A percentile compares a stretch with the other conserved stretches of the same genome.
Conservation (phyloP, 2,329 filamentous ascomycete genomes). For the Pestalotiopsis sp. region DNA sequence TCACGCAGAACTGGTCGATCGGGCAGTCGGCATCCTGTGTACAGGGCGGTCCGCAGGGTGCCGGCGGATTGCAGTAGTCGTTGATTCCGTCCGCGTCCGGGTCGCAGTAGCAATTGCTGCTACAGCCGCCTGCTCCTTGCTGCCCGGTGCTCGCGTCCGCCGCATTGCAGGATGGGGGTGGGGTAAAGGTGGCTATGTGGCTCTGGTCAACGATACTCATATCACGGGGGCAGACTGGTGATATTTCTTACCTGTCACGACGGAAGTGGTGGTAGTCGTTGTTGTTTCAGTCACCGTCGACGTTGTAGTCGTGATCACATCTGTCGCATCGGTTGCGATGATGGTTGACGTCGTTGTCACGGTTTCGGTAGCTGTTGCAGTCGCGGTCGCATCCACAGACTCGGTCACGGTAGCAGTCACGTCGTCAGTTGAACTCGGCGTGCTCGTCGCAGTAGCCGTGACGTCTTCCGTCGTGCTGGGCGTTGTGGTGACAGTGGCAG, state of each 20-base stretch:
- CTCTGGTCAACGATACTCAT: neutral
- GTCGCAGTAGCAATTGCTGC: neutral
- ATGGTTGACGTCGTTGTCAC: neutral
- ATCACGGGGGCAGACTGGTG: neutral
- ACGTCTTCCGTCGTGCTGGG: neutral
- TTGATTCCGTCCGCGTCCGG: neutral
- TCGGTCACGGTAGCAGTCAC: neutral
- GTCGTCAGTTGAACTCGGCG: neutral
- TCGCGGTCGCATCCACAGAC: neutral
- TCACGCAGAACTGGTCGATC: neutral
- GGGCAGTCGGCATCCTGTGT: neutral
- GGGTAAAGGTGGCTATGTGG: neutral
- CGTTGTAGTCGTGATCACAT: neutral
- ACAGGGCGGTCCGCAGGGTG: neutral
- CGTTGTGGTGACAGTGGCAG: neutral
- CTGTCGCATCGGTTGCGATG: neutral
- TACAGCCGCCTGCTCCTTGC: neutral
- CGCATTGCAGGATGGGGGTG: neutral
- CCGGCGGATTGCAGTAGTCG: neutral
- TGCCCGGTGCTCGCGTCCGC: neutral
- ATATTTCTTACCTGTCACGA: neutral
- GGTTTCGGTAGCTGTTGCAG: neutral
- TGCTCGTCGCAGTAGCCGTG: neutral
- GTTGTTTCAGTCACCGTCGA: neutral
- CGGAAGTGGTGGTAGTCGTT: neutral